A percentile compares a stretch with the other conserved stretches of the same genome.
Conservation (phyloP, 495 filamentous ascomycete species). For the Tuber melanosporum region DNA sequence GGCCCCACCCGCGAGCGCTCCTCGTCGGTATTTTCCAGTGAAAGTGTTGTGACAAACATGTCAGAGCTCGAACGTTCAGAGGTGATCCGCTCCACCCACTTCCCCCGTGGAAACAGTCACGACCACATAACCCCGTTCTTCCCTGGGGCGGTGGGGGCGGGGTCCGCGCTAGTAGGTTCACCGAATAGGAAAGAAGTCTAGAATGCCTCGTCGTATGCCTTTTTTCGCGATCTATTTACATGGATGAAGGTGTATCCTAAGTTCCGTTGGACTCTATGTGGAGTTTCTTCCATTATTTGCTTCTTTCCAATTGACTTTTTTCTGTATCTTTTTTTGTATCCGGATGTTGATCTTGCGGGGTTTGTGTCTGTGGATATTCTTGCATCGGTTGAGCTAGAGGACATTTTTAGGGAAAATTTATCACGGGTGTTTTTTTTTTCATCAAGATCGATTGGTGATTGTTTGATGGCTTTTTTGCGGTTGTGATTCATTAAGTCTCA, state of each 20-base stretch:
- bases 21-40: slow-evolving; percentile 37
- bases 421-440: background rate
- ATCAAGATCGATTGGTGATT: background rate
- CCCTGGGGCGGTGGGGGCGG: background rate
- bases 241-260: background rate
- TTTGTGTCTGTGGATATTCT: slow-evolving; percentile 5
- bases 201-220: background rate
- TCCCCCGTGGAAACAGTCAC: slow-evolving; percentile 9
- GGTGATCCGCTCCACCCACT: slow-evolving; percentile 19
- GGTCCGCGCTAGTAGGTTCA: background rate
- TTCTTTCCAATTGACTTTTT: background rate
- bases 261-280: background rate
- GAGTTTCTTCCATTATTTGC: background rate
- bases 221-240: background rate
- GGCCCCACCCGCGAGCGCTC: slow-evolving; percentile 32
- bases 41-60: slow-evolving; percentile 39
- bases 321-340: background rate
- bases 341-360: background rate
- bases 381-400: slow-evolving; percentile 1
- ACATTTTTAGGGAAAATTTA: background rate
- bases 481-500: slow-evolving; percentile 18
- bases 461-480: background rate
- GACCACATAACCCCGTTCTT: background rate
- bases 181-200: background rate
- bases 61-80: slow-evolving; percentile 35